A percentile compares a stretch with the other conserved stretches of the same genome.
phyloP scores from a whole-genome alignment of 2,329 filamentous ascomycete genomes.

The Sarocladium kiliense region DNA sequence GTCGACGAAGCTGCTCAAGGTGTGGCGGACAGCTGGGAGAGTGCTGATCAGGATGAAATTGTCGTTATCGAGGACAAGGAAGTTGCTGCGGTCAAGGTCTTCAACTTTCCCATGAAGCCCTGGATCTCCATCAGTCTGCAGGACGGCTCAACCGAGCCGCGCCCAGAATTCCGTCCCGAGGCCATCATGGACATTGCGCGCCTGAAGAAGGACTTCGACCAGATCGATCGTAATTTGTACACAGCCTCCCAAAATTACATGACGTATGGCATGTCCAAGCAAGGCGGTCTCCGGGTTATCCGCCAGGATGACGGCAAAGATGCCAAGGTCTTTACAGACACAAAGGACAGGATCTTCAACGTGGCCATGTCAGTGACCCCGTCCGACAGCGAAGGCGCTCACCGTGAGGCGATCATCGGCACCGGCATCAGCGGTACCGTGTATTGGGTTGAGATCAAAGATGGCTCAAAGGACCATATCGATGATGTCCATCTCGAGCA shows the following conservation, averaged over 20 bases:
- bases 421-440: slow-evolving; percentile 93
- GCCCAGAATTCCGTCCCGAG: slow-evolving; percentile 67
- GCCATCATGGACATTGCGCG: slow-evolving; percentile 88
- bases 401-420: slow-evolving; percentile 79
- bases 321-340: slow-evolving; percentile 85
- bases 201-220: slow-evolving; percentile 96
- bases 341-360: slow-evolving; percentile 92
- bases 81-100: slow-evolving; percentile 67
- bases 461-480: slow-evolving; percentile 72
- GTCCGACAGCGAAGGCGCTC: slow-evolving; percentile 47
- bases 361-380: slow-evolving; percentile 73
- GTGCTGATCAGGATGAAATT: slow-evolving; percentile 67
- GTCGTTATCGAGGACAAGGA: slow-evolving; percentile 62
- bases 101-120: slow-evolving; percentile 94
- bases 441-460: slow-evolving; percentile 86
- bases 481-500: slow-evolving; percentile 75
- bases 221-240: slow-evolving; percentile 89
- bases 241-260: slow-evolving; percentile 89
- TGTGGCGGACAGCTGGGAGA: slow-evolving; percentile 88
- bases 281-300: slow-evolving; percentile 87
- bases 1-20: slow-evolving; percentile 46
- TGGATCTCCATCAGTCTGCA: slow-evolving; percentile 85
- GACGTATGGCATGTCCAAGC: slow-evolving; percentile 89
- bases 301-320: slow-evolving; percentile 90
- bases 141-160: slow-evolving; percentile 47